Conservation (phyloP, 2,329 filamentous ascomycete genomes). For the Plectosphaerella sp. region DNA sequence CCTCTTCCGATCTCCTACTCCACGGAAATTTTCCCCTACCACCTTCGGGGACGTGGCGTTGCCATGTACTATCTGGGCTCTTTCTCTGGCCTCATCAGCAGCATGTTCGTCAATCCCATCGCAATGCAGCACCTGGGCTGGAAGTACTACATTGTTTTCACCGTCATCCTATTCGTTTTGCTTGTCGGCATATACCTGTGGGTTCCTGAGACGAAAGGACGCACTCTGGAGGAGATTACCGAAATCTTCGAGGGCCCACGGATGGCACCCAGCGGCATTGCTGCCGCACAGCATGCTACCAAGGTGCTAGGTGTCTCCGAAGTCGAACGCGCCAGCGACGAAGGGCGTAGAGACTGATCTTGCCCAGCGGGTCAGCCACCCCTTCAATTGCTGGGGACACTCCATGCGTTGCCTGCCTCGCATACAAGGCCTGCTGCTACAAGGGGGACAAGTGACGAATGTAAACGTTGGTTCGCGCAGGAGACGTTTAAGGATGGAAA, state of each 20-base stretch:
- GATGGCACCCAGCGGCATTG: too few species aligned
- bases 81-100: constrained; percentile 19
- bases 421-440: too few species aligned
- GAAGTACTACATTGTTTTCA: constrained; percentile 35
- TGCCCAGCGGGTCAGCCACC: too few species aligned
- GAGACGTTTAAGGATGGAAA: too few species aligned
- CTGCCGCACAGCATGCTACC: too few species aligned
- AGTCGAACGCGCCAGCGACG: too few species aligned
- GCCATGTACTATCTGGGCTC: constrained; percentile 2
- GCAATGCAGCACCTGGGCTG: constrained; percentile 29
- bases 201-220: constrained; percentile 27
- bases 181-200: constrained; percentile 33
- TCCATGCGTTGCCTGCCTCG: too few species aligned
- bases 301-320: too few species aligned
- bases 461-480: too few species aligned
- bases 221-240: constrained; percentile 22
- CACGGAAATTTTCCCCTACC: constrained; percentile 20
- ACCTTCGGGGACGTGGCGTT: constrained; percentile 8
- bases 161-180: constrained; percentile 24
- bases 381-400: too few species aligned
- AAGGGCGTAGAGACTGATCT: too few species aligned
- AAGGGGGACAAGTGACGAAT: too few species aligned
- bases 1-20: constrained; percentile 24
- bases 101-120: constrained; percentile 35
- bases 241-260: constrained; percentile 24